phyloP scores from a whole-genome alignment of 2,329 filamentous ascomycete species.

The Epichloe elymi region DNA sequence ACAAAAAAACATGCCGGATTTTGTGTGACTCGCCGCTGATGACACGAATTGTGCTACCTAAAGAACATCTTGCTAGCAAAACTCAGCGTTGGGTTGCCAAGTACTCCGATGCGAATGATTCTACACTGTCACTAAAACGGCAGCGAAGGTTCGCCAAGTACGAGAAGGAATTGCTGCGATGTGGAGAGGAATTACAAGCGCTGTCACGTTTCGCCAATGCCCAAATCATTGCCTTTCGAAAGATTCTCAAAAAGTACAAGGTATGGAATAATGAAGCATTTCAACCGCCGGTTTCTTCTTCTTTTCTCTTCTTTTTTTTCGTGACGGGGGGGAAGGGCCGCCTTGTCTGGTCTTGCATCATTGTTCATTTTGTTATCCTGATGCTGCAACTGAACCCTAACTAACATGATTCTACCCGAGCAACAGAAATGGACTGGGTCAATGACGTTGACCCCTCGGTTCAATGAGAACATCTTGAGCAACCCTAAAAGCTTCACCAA shows the following conservation, averaged over 20 bases:
- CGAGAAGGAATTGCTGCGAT: slow-evolving; percentile 38
- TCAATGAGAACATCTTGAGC: slow-evolving; percentile 52
- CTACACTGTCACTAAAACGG: slow-evolving; percentile 27
- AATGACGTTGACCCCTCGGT: slow-evolving; percentile 46
- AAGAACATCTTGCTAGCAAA: slow-evolving; percentile 36
- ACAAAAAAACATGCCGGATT: not conserved
- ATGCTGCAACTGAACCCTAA: not conserved
- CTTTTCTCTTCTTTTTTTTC: too few relatives aligned
- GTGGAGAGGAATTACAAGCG: slow-evolving; percentile 57
- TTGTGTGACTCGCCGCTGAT: not conserved
- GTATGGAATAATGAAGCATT: slow-evolving; percentile 17
- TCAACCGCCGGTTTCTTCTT: too few relatives aligned
- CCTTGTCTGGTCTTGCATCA: too few relatives aligned
- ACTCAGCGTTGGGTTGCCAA: slow-evolving; percentile 35
- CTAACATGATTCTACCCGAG: not conserved
- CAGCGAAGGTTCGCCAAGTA: slow-evolving; percentile 41
- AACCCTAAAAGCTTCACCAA: slow-evolving; percentile 60
- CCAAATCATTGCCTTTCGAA: slow-evolving; percentile 64
- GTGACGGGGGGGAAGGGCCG: too few relatives aligned
- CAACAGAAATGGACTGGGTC: slow-evolving; percentile 69
- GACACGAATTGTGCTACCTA: not conserved
- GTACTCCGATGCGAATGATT: slow-evolving; percentile 22
- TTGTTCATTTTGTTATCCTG: not conserved
- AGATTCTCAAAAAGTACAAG: slow-evolving; percentile 81
- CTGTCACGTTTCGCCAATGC: slow-evolving; percentile 60